Evolutionary conservation across 441 rosid species (phyloP), one percentile per base, ranked within the genome.

Genomic region (Syzygium syzygioides): DNA sequence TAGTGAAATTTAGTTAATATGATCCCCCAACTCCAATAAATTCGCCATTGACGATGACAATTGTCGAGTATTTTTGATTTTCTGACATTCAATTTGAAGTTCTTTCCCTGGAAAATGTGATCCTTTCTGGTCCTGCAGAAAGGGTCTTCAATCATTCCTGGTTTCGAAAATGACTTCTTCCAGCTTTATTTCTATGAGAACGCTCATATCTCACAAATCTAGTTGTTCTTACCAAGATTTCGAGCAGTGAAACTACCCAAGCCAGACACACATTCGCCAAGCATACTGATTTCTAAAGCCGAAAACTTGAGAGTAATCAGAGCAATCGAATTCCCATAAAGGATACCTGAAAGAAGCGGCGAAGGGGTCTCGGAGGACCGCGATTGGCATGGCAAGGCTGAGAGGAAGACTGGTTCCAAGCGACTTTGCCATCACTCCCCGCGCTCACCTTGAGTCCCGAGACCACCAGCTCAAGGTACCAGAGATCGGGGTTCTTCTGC

Each of bases 331-430:
- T 13, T 60, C 66, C 66, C 28, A 60, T 8, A 37, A 37, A 12
- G 52, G 32, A 76, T 89, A 95, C 99, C 97, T 97, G 99, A 71
- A 97, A 98, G 93, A 98, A 95, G 7, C 99, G 97, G 37, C 99
- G 96, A 55, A 98, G 91, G 64, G 98, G 99, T 19, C 99, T 94
- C 0, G 98, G 95, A 56, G 97, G 98, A 55, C 99, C 98, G 87
- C 94, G 91, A 71, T 93, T 94, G 79, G 99, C 97, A 60, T 95
- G 94, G 86, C 92, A 94, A 85, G 97, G 97, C 89, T 96, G 99
- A 85, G 97, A 91, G 23, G 98, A 95, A 14, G 98, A 96, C 87
- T 98, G 99, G 88, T 94, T 97, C 99, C 99, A 98, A 12, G 98
- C 95, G 88, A 97, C 93, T 89, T 95, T 98, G 10, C 99, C 99